Evolutionary conservation across 1,284 basidiomycete genomes (phyloP).

Genomic region (Sutorius eximius): DNA sequence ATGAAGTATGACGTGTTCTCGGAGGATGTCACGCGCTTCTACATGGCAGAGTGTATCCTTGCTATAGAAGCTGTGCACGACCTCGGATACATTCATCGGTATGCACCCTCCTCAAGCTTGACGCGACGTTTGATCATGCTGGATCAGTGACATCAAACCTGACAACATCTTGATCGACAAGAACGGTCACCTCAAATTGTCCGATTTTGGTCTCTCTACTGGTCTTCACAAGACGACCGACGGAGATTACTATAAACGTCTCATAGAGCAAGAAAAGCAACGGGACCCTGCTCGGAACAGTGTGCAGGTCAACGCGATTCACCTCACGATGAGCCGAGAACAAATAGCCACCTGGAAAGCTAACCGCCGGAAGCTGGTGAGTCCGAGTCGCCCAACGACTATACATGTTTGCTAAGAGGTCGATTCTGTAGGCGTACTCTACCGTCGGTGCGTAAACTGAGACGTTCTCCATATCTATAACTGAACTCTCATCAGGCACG

Average conservation of each 20-base stretch:
- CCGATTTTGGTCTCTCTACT: conserved; percentile 97
- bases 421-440: conserved; percentile 76
- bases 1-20: conserved; percentile 99
- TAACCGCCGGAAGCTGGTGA: conserved; percentile 90
- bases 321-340: conserved; percentile 91
- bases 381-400: conserved; percentile 27
- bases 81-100: conserved; percentile 99
- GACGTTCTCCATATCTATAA: neutral
- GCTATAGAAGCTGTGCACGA: conserved; percentile 98
- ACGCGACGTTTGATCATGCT: neutral
- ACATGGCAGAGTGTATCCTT: conserved; percentile 98
- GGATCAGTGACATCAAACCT: conserved; percentile 91
- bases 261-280: conserved; percentile 67
- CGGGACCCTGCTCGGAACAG: conserved; percentile 76
- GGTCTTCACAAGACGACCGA: conserved; percentile 98
- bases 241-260: conserved; percentile 91
- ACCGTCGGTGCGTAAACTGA: conserved; percentile 76
- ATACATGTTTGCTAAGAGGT: conserved; percentile 10
- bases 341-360: conserved; percentile 99
- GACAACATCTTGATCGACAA: conserved; percentile 99
- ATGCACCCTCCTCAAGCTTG: conserved; percentile 26
- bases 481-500: conserved; percentile 36
- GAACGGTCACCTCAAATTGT: conserved; percentile 95
- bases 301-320: conserved; percentile 94
- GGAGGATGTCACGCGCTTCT: conserved; percentile 98